Conservation (phyloP, 352 stramenopile species). For the Phytopythium cucurbitacearum region DNA sequence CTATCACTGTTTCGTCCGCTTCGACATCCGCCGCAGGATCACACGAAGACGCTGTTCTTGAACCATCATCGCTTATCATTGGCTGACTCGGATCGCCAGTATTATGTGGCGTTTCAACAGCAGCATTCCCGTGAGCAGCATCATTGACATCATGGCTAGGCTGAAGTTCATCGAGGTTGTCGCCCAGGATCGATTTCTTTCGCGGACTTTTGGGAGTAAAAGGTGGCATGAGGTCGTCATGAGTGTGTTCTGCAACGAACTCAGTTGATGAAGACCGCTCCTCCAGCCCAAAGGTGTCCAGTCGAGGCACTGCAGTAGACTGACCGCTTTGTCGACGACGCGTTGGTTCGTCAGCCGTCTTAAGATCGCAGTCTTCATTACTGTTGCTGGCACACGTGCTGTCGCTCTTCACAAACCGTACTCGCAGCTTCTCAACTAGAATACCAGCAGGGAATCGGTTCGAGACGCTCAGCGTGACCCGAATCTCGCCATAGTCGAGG, state of each 20-base stretch:
- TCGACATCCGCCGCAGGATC: neutral
- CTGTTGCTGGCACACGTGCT: neutral
- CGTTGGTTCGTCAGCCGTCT: too few species aligned
- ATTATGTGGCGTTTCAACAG: too few species aligned
- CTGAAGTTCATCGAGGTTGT: neutral
- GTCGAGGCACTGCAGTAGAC: neutral
- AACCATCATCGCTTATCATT: neutral
- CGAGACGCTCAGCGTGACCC: slow-evolving; percentile 41
- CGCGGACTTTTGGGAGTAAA: neutral
- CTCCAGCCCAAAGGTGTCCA: slow-evolving; percentile 17
- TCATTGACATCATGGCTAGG: neutral
- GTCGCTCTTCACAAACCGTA: slow-evolving; percentile 25
- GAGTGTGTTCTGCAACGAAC: neutral
- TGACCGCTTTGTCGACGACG: too few species aligned
- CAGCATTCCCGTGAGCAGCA: neutral
- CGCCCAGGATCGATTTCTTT: slow-evolving; percentile 1
- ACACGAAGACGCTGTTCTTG: neutral
- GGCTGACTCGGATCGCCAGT: neutral
- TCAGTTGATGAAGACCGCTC: neutral
- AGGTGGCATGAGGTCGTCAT: neutral
- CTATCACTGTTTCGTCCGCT: slow-evolving; percentile 8
- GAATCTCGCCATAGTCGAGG: slow-evolving; percentile 52
- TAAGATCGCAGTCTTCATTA: neutral
- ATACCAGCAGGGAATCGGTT: slow-evolving; percentile 62
- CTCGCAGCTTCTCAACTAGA: slow-evolving; percentile 45